Conservation (phyloP, 306 rosid genomes). For the Cicer cuneatum region DNA sequence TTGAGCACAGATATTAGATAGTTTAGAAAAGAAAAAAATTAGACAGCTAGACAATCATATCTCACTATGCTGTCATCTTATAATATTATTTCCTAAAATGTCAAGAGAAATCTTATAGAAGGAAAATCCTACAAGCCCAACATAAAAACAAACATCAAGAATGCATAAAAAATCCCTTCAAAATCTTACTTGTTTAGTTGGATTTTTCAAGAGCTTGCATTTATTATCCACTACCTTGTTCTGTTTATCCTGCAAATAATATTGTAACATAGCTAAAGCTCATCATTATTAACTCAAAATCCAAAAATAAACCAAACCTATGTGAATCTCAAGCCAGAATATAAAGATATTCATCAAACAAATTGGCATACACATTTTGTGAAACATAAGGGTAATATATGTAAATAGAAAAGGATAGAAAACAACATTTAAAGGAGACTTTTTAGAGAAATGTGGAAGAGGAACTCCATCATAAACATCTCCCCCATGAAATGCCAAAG, state of each 20-base stretch:
- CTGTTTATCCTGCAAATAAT: constrained; percentile 55
- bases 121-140: not conserved
- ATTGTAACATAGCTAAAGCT: constrained; percentile 37
- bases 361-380: not conserved
- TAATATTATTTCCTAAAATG: no score
- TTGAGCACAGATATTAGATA: no score
- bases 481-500: constrained; percentile 37
- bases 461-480: constrained; percentile 35
- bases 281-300: not conserved
- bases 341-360: not conserved
- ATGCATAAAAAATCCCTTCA: not conserved
- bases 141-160: constrained; percentile 19
- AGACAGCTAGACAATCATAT: no score
- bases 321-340: constrained; percentile 12
- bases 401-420: constrained; percentile 36
- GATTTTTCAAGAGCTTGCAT: constrained; percentile 46
- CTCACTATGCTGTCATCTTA: no score
- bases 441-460: constrained; percentile 43
- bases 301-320: not conserved
- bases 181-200: constrained; percentile 59
- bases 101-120: no score
- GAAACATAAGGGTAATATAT: not conserved
- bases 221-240: constrained; percentile 55
- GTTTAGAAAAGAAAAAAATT: no score
- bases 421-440: constrained; percentile 49